Evolutionary conservation across 2,329 filamentous ascomycete genomes (phyloP).

Genomic region (Colletotrichum destructivum): DNA sequence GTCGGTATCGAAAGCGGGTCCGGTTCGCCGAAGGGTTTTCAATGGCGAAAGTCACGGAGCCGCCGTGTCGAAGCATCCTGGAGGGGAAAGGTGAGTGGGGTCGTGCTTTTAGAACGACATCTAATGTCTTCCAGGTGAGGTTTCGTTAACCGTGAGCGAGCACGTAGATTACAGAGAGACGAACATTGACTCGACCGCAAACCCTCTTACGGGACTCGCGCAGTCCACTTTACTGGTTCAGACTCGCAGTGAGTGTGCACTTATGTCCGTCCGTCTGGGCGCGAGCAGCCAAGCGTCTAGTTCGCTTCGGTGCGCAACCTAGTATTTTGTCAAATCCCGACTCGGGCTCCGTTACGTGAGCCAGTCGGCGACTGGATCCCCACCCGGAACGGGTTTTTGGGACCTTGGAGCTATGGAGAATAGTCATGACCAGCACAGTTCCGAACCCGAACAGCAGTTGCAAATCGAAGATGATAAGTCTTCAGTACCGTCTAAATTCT

Average conservation of each 20-base stretch:
- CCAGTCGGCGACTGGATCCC: neutral
- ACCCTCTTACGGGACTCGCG: neutral
- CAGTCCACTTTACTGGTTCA: neutral
- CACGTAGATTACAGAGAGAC: neutral
- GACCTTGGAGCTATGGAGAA: neutral
- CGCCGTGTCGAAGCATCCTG: neutral
- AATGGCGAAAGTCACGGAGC: conserved; percentile 6
- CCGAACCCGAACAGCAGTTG: neutral
- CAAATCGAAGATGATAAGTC: neutral
- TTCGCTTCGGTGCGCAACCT: neutral
- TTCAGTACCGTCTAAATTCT: neutral
- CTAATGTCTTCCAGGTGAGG: neutral
- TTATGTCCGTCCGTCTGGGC: neutral
- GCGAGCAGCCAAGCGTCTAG: neutral
- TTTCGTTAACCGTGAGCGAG: neutral
- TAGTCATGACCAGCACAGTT: neutral
- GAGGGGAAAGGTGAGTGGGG: neutral
- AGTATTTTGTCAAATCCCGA: neutral
- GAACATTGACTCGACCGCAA: conserved; percentile 5
- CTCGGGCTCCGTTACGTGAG: neutral
- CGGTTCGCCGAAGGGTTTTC: conserved; percentile 9
- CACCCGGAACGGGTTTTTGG: too few species aligned
- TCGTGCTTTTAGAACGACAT: neutral
- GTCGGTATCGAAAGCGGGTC: conserved; percentile 11
- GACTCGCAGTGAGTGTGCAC: neutral